Evolutionary conservation across 805 yeast genomes (phyloP), one percentile per base, ranked within the genome.

Genomic region (Naumovozyma baii): DNA sequence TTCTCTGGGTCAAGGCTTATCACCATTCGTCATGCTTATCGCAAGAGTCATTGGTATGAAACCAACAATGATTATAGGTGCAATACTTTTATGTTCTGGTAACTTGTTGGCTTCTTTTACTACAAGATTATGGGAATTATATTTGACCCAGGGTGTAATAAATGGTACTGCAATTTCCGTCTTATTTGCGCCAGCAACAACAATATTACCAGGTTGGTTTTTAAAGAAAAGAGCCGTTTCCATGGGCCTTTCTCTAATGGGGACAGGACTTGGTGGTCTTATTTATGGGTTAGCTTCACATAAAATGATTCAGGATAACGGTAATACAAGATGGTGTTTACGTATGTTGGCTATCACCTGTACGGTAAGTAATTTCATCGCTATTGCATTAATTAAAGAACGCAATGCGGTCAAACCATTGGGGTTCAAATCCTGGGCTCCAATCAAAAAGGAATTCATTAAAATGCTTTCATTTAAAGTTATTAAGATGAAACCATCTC

Each of bases 201-300:
- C 76, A 2, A 58, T 80, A 12, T 50, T 82, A 18, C 86, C 87
- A 0, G 83, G 76, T 39, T 82, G 83, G 81, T 83, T 83, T 54
- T 58, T 73, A 33, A 78, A 73, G 46, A 77, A 63, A 42, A 66
- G 88, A 47, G 78, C 78, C 2, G 55, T 70, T 10, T 74, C 78
- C 2, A 63, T 68, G 50, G 78, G 79, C 3, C 52, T 72, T 18
- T 65, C 72, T 2, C 60, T 70, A 18, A 50, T 68, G 17, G 80
- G 80, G 8, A 66, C 76, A 3, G 80, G 79, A 31, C 47, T 72
- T 1, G 76, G 78, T 25, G 80, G 78, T 42, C 64, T 72, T 7
- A 50, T 62, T 0, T 67, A 63, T 39, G 59, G 73, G 4, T 49
- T 72, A 36, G 59, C 72, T 0, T 59, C 62, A 9, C 64, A 70